A percentile compares a stretch with the other conserved stretches of the same genome.
Conservation (phyloP, 495 filamentous ascomycete genomes). For the Trichocladium uniseriatum region DNA sequence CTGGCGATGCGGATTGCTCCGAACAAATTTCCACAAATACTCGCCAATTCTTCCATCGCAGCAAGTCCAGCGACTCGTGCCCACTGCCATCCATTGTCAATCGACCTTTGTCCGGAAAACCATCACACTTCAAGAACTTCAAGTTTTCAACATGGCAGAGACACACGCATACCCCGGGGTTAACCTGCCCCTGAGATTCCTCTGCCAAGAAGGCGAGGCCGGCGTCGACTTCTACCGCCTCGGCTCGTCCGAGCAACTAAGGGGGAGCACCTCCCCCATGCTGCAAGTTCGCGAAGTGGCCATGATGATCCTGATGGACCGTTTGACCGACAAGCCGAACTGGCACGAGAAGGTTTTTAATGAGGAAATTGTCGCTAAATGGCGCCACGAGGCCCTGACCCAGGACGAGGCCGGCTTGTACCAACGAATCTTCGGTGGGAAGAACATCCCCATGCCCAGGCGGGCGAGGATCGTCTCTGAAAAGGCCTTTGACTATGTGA, state of each 20-base stretch:
- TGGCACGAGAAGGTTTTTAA: constrained; percentile 53
- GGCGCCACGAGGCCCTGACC: constrained; percentile 29
- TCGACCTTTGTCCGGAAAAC: too few species aligned
- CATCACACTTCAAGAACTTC: too few species aligned
- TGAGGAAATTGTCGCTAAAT: constrained; percentile 31
- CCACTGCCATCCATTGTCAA: too few species aligned
- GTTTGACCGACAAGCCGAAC: constrained; percentile 33
- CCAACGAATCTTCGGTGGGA: constrained; percentile 10
- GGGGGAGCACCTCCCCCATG: not conserved
- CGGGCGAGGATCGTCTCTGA: constrained; percentile 15
- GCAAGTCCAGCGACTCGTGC: too few species aligned
- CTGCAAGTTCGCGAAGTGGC: constrained; percentile 29
- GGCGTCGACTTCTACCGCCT: constrained; percentile 7
- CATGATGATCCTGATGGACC: constrained; percentile 34
- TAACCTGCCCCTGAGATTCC: not conserved
- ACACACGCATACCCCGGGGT: constrained; percentile 6
- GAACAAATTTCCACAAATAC: too few species aligned
- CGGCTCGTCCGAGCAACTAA: constrained; percentile 6
- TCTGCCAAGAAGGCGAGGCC: not conserved
- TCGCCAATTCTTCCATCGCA: too few species aligned
- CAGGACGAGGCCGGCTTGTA: constrained; percentile 22
- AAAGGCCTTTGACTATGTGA: constrained; percentile 39
- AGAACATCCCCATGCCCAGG: constrained; percentile 6
- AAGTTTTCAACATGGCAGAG: not conserved
- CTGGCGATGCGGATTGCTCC: too few species aligned